These are phyloP conservation scores for Hyphochytrium catenoides DNA, from an alignment of 352 stramenopile genomes.

Conservation along the genomic window DNA sequence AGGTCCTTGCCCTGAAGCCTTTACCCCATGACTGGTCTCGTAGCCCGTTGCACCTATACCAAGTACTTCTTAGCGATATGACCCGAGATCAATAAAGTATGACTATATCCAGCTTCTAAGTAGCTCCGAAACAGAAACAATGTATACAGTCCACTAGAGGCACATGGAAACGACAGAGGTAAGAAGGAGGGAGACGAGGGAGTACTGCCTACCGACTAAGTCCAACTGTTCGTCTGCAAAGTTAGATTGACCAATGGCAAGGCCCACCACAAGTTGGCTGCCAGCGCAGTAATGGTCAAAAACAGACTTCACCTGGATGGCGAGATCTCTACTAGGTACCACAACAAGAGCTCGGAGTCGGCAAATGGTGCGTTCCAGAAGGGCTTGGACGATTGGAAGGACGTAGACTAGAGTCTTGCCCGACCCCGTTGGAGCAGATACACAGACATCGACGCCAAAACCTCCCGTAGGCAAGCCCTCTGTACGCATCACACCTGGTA, in stretches of 20 bases:
- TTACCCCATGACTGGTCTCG: constrained; percentile 1
- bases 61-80: not conserved
- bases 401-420: constrained; percentile 95
- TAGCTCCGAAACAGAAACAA: constrained; percentile 4
- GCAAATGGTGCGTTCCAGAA: constrained; percentile 45
- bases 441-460: constrained; percentile 68
- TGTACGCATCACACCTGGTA: constrained; percentile 66
- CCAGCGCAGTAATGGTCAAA: constrained; percentile 25
- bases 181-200: too few relatives aligned
- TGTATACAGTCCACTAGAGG: too few relatives aligned
- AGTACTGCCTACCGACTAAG: constrained; percentile 20
- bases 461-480: constrained; percentile 35
- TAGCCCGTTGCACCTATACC: not conserved
- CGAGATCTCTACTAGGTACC: constrained; percentile 86
- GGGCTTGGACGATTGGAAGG: constrained; percentile 76
- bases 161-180: too few relatives aligned
- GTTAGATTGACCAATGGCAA: constrained; percentile 73
- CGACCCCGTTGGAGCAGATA: constrained; percentile 84
- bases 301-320: constrained; percentile 61
- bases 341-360: constrained; percentile 82
- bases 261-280: constrained; percentile 57
- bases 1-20: too few relatives aligned
- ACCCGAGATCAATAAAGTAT: not conserved
- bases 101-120: not conserved
- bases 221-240: constrained; percentile 45